A percentile compares a stretch with the other conserved stretches of the same genome.
Conservation (phyloP, 2,329 filamentous ascomycete genomes). For the Aspergillus ustus region DNA sequence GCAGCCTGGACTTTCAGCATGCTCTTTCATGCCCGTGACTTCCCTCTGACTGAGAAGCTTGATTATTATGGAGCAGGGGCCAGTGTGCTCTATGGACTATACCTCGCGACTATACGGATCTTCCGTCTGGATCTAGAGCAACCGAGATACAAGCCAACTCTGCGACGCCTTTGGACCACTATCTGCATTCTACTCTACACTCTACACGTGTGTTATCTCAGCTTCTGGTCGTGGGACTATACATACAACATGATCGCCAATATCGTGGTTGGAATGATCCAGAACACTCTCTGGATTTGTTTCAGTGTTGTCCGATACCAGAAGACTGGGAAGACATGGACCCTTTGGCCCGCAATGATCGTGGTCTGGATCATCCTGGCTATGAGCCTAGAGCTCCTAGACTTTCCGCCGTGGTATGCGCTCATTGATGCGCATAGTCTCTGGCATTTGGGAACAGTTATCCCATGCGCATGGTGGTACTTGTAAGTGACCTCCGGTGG, state of each 20-base stretch:
- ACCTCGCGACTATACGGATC: slow-evolving; percentile 79
- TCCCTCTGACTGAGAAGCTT: slow-evolving; percentile 82
- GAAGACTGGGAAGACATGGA: slow-evolving; percentile 72
- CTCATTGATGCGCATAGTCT: slow-evolving; percentile 91
- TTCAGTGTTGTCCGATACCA: slow-evolving; percentile 79
- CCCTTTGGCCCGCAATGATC: slow-evolving; percentile 85
- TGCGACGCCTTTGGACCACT: slow-evolving; percentile 75
- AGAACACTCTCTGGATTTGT: slow-evolving; percentile 83
- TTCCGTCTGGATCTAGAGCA: slow-evolving; percentile 74
- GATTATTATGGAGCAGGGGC: slow-evolving; percentile 96
- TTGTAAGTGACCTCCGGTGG: slow-evolving; percentile 66
- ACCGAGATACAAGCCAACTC: slow-evolving; percentile 52
- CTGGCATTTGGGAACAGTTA: slow-evolving; percentile 94
- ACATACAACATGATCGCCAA: slow-evolving; percentile 98
- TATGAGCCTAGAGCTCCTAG: slow-evolving; percentile 94
- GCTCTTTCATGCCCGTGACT: slow-evolving; percentile 92
- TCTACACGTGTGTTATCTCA: slow-evolving; percentile 81
- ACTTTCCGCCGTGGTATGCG: slow-evolving; percentile 84
- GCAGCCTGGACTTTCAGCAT: slow-evolving; percentile 86
- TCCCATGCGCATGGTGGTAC: slow-evolving; percentile 89
- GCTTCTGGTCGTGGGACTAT: slow-evolving; percentile 89
- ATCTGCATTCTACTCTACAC: slow-evolving; percentile 73
- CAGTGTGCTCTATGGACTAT: slow-evolving; percentile 87
- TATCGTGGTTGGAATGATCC: slow-evolving; percentile 76
- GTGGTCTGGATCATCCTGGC: slow-evolving; percentile 90